These are phyloP conservation scores for Fusarium sp. DNA, from an alignment of 2,329 filamentous ascomycete species.

Conservation along the genomic window DNA sequence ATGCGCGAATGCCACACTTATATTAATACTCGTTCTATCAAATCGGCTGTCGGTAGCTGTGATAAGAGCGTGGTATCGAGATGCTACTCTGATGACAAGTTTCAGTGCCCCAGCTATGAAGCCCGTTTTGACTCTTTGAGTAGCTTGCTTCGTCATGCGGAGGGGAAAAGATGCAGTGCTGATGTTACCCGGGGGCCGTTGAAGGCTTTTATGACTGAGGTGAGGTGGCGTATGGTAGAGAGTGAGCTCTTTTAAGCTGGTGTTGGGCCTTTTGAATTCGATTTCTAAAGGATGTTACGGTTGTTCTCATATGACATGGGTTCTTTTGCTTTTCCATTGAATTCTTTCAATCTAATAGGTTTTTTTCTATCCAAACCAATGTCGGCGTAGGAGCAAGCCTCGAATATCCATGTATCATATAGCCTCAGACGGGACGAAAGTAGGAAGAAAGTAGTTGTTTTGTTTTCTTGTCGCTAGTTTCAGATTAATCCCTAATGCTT, in stretches of 20 bases:
- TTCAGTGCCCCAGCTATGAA: background rate
- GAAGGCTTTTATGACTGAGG: background rate
- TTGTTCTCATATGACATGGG: too few species aligned
- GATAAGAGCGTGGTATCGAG: background rate
- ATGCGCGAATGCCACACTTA: background rate
- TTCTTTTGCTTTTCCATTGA: too few species aligned
- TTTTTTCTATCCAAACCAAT: too few species aligned
- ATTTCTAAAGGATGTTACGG: too few species aligned
- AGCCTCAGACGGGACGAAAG: background rate
- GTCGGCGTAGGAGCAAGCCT: too few species aligned
- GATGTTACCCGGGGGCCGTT: fast-evolving
- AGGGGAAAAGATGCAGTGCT: background rate
- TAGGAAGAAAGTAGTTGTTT: too few species aligned
- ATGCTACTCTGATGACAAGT: background rate
- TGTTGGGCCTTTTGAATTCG: too few species aligned
- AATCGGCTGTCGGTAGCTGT: background rate
- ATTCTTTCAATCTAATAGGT: too few species aligned
- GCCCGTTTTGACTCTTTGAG: background rate
- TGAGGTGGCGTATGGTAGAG: background rate
- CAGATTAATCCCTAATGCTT: background rate
- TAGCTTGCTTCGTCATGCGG: background rate
- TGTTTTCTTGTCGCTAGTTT: background rate
- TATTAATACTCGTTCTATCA: background rate
- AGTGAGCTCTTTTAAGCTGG: background rate
- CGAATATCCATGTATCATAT: too few species aligned